Conservation (phyloP, 805 yeast species). For the Schwanniomyces polymorphus region DNA sequence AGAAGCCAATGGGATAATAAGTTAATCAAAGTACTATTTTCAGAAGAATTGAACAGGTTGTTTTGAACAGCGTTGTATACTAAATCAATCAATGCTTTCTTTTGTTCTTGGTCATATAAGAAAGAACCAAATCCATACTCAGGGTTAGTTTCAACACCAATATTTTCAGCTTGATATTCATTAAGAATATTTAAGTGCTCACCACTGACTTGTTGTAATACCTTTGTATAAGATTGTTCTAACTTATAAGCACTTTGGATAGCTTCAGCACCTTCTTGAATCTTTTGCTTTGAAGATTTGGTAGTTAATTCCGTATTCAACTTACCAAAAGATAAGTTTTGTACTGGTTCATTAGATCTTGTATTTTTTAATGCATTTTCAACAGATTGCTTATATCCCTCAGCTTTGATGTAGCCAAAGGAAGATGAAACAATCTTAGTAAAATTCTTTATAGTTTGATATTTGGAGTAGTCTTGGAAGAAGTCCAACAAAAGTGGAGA, state of each 20-base stretch:
- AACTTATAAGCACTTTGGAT: constrained; percentile 49
- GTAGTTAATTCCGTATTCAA: constrained; percentile 26
- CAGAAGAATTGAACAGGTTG: constrained; percentile 41
- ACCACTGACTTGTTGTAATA: constrained; percentile 67
- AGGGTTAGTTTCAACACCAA: constrained; percentile 57
- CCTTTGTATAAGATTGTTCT: constrained; percentile 76
- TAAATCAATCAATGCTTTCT: constrained; percentile 41
- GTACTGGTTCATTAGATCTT: constrained; percentile 54
- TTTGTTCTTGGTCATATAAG: constrained; percentile 55
- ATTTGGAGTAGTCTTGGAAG: constrained; percentile 54
- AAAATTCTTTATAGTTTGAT: constrained; percentile 47
- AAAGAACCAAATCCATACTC: constrained; percentile 86
- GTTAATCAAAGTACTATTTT: constrained; percentile 51
- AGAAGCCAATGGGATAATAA: constrained; percentile 71
- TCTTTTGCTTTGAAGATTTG: constrained; percentile 22
- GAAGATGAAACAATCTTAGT: constrained; percentile 54
- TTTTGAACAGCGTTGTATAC: constrained; percentile 49
- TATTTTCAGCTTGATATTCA: constrained; percentile 47
- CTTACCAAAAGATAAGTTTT: constrained; percentile 62
- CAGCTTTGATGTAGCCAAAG: constrained; percentile 47
- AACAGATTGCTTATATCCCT: constrained; percentile 42
- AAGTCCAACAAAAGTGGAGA: constrained; percentile 77
- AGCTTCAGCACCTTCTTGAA: constrained; percentile 27
- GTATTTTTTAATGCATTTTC: constrained; percentile 53
- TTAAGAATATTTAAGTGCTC: constrained; percentile 60